Percentiles rank a stretch among this genome's conserved stretches.
Conservation (phyloP, 2,329 filamentous ascomycete genomes). For the Penicillium thymicola region DNA sequence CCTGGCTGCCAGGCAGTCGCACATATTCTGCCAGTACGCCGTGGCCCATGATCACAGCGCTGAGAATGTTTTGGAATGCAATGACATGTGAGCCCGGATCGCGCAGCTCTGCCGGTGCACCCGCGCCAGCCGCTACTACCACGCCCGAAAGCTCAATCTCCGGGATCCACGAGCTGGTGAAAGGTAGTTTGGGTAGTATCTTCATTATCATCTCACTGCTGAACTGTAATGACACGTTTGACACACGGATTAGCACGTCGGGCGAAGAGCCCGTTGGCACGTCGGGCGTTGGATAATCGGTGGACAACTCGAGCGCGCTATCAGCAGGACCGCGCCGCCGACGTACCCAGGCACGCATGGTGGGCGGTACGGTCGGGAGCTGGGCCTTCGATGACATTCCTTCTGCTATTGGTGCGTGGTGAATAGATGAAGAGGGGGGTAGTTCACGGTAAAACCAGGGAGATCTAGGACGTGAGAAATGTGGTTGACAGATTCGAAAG, state of each 20-base stretch:
- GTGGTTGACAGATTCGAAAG: too few species aligned
- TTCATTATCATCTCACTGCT: slow-evolving; percentile 10
- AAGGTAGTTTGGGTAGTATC: slow-evolving; percentile 8
- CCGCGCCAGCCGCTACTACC: slow-evolving; percentile 12
- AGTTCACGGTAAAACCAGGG: background rate
- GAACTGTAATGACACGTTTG: slow-evolving; percentile 16
- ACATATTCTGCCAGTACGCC: slow-evolving; percentile 15
- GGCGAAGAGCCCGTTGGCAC: slow-evolving; percentile 8
- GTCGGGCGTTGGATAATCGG: slow-evolving; percentile 9
- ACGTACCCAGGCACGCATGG: slow-evolving; percentile 14
- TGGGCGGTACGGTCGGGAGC: background rate
- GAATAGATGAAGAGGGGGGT: background rate
- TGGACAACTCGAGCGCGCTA: slow-evolving; percentile 4
- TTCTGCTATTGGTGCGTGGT: background rate
- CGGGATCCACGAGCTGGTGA: slow-evolving; percentile 13
- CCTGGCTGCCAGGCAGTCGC: slow-evolving; percentile 5
- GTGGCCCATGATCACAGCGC: background rate
- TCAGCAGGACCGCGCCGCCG: background rate
- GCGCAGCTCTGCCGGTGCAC: slow-evolving; percentile 14
- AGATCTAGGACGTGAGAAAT: background rate
- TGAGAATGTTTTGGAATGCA: slow-evolving; percentile 10
- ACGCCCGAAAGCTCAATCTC: slow-evolving; percentile 20
- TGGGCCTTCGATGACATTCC: background rate
- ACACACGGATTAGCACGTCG: slow-evolving; percentile 19
- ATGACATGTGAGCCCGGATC: slow-evolving; percentile 10